Conservation (phyloP, 2,329 filamentous ascomycete species). For the Teratosphaeriaceae sp. region DNA sequence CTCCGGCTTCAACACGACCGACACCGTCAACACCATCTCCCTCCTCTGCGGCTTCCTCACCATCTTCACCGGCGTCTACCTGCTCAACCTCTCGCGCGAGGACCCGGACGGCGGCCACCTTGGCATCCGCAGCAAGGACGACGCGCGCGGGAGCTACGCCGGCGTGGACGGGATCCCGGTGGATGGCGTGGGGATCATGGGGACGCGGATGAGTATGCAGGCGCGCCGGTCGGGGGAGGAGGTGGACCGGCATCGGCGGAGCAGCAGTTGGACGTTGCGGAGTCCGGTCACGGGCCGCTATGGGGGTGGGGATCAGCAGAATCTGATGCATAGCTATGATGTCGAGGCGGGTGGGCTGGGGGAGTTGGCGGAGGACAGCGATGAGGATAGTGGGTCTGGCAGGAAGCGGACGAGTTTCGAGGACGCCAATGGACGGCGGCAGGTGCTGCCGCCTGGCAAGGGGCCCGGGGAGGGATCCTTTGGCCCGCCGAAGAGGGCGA, state of each 20-base stretch:
- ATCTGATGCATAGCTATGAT: slow-evolving; percentile 83
- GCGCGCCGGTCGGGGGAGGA: slow-evolving; percentile 61
- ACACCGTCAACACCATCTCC: slow-evolving; percentile 85
- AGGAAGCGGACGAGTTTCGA: slow-evolving; percentile 30
- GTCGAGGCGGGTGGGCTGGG: slow-evolving; percentile 63
- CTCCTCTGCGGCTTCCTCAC: slow-evolving; percentile 88
- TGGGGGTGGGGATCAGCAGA: slow-evolving; percentile 54
- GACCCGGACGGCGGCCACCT: slow-evolving; percentile 75
- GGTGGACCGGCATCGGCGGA: slow-evolving; percentile 48
- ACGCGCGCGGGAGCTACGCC: slow-evolving; percentile 28
- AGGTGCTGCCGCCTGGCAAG: slow-evolving; percentile 4
- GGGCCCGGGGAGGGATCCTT: slow-evolving; percentile 7
- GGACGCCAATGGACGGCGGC: slow-evolving; percentile 15
- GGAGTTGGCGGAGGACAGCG: slow-evolving; percentile 72
- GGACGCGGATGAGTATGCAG: slow-evolving; percentile 92
- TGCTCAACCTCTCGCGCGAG: slow-evolving; percentile 87
- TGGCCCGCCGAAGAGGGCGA: slow-evolving; percentile 7
- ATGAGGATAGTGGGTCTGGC: slow-evolving; percentile 46
- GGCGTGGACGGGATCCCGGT: slow-evolving; percentile 76
- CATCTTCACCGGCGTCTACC: slow-evolving; percentile 92
- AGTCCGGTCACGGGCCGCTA: slow-evolving; percentile 47
- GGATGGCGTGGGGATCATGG: slow-evolving; percentile 81
- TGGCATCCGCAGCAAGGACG: slow-evolving; percentile 43
- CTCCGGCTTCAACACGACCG: slow-evolving; percentile 90
- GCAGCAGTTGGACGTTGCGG: slow-evolving; percentile 41